Base-by-base conservation (phyloP, 495 filamentous ascomycete species). In the Penicillium subrubescens region DNA sequence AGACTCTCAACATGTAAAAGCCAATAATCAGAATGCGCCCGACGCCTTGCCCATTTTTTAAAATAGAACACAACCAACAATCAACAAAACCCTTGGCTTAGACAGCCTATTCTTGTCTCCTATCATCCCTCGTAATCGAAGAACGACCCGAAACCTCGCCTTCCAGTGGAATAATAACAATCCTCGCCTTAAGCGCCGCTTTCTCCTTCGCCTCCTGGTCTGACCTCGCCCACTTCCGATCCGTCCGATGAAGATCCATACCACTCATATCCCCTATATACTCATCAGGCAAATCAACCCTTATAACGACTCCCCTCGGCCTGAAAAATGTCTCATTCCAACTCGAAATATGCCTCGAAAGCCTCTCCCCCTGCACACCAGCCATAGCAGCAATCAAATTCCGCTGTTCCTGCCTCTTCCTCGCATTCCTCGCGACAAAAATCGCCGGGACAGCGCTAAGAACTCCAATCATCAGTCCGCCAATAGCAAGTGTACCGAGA, bases 311-410 rank as follows among this genome's bases (percentile, higher is more conserved):
- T 2, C 76, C 75, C 5, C 70, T 59, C 8, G 75, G 73, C 34
- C 58, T 35, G 44, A 80, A 77, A 54, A 75, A 73, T 15, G 56
- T 61, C 48, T 77, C 71, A 61, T 80, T 80, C 77, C 77, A 79
- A 8, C 57, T 23, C 0, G 63, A 60, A 41, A 80, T 72, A 52
- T 76, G 72, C 5, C 51, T 54, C 17, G 71, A 46, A 1, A 80
- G 67, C 5, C 17, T 43, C 23, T 65, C 52, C 0, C 61, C 66
- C 5, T 58, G 21, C 3, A 17, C 53, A 0, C 67, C 66, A 0
- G 64, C 62, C 63, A 70, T 64, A 2, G 76, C 67, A 2, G 44
- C 51, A 5, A 70, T 67, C 19, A 80, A 31, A 56, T 80, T 80
- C 25, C 61, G 61, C 54, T 68, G 67, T 50, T 80, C 76, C 15